Evolutionary conservation across 345 rosid species (phyloP).

Genomic region (Dimocarpus longan): DNA sequence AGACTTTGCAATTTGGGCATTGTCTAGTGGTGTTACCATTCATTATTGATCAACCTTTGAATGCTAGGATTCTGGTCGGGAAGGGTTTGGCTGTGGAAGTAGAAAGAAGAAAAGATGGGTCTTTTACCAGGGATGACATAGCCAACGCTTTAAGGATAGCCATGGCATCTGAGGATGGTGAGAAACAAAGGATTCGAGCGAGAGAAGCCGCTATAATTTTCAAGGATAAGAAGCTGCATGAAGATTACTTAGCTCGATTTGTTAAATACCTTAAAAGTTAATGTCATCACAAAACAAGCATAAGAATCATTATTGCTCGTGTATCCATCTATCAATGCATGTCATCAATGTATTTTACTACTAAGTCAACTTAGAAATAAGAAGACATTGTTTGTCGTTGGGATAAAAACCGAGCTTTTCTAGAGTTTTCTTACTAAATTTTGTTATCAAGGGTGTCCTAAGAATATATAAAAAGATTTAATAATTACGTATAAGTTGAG

Average conservation of each 20-base stretch:
- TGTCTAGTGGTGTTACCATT: constrained; percentile 22
- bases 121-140: constrained; percentile 17
- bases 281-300: background rate
- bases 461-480: too few species aligned
- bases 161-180: constrained; percentile 29
- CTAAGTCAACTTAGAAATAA: too few species aligned
- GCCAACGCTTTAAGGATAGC: constrained; percentile 22
- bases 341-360: too few species aligned
- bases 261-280: constrained; percentile 19
- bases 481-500: too few species aligned
- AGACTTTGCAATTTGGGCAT: constrained; percentile 29
- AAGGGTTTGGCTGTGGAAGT: constrained; percentile 29
- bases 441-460: too few species aligned
- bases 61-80: constrained; percentile 27
- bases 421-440: too few species aligned
- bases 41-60: constrained; percentile 21
- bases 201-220: constrained; percentile 14
- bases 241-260: constrained; percentile 9
- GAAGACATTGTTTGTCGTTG: too few species aligned
- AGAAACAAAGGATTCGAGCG: background rate
- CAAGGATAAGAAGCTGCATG: constrained; percentile 21
- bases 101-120: constrained; percentile 30
- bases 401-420: too few species aligned
- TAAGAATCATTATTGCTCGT: too few species aligned
- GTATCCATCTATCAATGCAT: too few species aligned